Evolutionary conservation across 106 monocot species (phyloP), one percentile per base, ranked within the genome.

Genomic region (Ottelia alismoides): DNA sequence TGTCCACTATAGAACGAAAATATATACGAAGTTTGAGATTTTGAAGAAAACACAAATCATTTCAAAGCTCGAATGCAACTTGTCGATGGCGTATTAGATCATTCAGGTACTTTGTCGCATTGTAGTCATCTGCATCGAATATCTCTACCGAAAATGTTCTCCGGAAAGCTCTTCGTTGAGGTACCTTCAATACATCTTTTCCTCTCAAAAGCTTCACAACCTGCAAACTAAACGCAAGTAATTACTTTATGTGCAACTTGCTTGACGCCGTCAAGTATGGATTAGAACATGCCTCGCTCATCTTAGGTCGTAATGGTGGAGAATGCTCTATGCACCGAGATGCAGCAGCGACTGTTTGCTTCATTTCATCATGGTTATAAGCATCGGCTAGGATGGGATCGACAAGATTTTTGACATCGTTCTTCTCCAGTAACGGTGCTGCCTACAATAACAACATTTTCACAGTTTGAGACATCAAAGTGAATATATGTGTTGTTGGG

Each of bases 141-240:
- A 81, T 20, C 45, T 77, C 78, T 52, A 75, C 75, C 0, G 84
- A 84, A 45, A 67, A 78, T 2, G 81, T 76, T 51, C 91, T 69
- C 4, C 54, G 60, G 17, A 55, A 16, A 31, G 65, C 3, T 16
- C 35, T 31, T 30, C 31, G 57, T 1, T 58, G 49, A 16, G 16
- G 40, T 16, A 16, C 16, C 40, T 43, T 43, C 6, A 16, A 7
- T 43, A 16, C 10, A 43, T 77, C 72, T 45, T 72, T 70, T 1
- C 65, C 75, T 48, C 11, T 67, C 30, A 92, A 47, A 18, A 78
- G 35, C 65, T 58, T 62, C 25, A 85, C 16, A 45, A 67, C 75
- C 87, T 87, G 67, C 52, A 11, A 22, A n/a, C 0, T 17, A 51
- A 1, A 20, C 27, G 11, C 10, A 47, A 1, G 52, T 54, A 18